phyloP scores from a whole-genome alignment of 1,284 basidiomycete genomes.

The Exobasidium cylindrosporum region DNA sequence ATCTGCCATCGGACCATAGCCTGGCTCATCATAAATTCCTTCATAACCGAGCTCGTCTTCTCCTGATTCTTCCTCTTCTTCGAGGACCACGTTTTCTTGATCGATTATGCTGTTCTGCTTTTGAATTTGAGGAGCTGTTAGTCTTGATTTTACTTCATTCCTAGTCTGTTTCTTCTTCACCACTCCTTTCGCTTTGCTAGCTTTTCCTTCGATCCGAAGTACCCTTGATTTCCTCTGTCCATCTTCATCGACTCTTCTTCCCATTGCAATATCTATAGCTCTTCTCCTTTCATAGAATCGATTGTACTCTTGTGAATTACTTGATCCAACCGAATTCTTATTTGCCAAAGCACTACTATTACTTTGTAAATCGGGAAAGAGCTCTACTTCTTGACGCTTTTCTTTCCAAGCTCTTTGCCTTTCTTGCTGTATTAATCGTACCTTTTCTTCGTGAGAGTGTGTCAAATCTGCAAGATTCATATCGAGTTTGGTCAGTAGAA shows the following conservation, averaged over 20 bases:
- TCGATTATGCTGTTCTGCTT: slow-evolving; percentile 1
- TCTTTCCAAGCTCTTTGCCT: neutral
- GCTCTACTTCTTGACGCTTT: neutral
- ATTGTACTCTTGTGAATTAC: neutral
- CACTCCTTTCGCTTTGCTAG: neutral
- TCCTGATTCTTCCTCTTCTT: neutral
- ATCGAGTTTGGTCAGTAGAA: neutral
- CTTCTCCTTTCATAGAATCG: neutral
- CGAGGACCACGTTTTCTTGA: neutral
- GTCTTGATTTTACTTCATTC: neutral
- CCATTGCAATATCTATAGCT: slow-evolving; percentile 11
- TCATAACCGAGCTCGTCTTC: slow-evolving; percentile 3
- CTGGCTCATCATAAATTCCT: neutral
- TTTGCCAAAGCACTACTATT: neutral
- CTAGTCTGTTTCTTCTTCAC: neutral
- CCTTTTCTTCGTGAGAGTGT: neutral
- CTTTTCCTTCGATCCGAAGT: neutral
- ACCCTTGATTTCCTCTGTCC: slow-evolving; percentile 4
- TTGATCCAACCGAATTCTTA: neutral
- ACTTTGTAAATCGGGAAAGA: slow-evolving; percentile 9
- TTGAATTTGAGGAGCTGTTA: too few species aligned
- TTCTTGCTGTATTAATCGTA: neutral
- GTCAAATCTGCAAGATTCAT: neutral
- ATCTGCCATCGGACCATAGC: slow-evolving; percentile 1
- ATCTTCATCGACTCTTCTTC: slow-evolving; percentile 1